Evolutionary conservation across 1,284 basidiomycete genomes (phyloP).

Genomic region (Amylostereum chailletii): DNA sequence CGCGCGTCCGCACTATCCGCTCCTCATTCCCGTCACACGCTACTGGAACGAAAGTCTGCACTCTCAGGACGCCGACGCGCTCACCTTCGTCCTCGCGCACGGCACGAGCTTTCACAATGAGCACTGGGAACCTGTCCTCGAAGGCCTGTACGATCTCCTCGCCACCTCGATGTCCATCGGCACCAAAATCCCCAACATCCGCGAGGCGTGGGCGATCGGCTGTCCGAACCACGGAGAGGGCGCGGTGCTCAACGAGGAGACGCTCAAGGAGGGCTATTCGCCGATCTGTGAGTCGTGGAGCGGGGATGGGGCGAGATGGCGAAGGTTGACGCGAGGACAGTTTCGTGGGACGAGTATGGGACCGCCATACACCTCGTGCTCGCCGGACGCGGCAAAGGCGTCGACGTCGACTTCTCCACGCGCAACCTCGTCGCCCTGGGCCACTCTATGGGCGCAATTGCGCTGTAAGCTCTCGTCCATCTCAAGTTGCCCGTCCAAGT

Average conservation of each 20-base stretch:
- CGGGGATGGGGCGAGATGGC: not conserved
- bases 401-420: slow-evolving; percentile 24
- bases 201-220: slow-evolving; percentile 46
- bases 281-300: slow-evolving; percentile 26
- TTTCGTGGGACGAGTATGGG: slow-evolving; percentile 28
- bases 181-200: slow-evolving; percentile 22
- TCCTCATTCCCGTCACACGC: slow-evolving; percentile 37
- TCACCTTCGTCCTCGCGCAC: slow-evolving; percentile 42
- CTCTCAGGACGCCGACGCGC: slow-evolving; percentile 27
- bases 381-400: slow-evolving; percentile 21
- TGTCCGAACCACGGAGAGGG: slow-evolving; percentile 48
- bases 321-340: slow-evolving; percentile 10
- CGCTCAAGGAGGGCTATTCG: slow-evolving; percentile 31
- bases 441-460: slow-evolving; percentile 32
- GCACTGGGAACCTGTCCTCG: slow-evolving; percentile 45
- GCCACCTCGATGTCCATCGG: slow-evolving; percentile 4
- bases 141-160: slow-evolving; percentile 31
- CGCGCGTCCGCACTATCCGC: slow-evolving; percentile 40
- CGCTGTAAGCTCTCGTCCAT: slow-evolving; percentile 18
- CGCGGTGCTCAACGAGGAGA: slow-evolving; percentile 36
- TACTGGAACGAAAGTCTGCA: slow-evolving; percentile 32
- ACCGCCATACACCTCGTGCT: slow-evolving; percentile 25
- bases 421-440: slow-evolving; percentile 28
- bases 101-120: slow-evolving; percentile 49
- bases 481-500: not conserved